A percentile compares a stretch with the other conserved stretches of the same genome.
Evolutionary conservation across 2,329 filamentous ascomycete species (phyloP).

Genomic region (Talaromyces sp.): DNA sequence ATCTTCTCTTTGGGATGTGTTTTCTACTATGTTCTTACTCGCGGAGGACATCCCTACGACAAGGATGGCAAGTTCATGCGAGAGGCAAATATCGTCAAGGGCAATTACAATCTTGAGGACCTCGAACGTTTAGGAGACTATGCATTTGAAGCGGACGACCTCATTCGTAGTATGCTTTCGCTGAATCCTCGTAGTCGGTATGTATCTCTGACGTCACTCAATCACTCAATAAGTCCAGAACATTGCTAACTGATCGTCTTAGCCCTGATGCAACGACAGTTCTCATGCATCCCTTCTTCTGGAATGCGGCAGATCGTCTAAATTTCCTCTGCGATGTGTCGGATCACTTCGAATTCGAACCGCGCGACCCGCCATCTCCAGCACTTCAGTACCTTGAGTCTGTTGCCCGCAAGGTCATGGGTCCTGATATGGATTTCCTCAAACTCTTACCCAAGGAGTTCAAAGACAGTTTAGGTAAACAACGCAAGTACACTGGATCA

Average conservation of each 20-base stretch:
- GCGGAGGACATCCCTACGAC: slow-evolving; percentile 88
- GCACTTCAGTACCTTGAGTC: slow-evolving; percentile 60
- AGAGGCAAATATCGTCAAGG: slow-evolving; percentile 95
- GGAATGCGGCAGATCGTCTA: slow-evolving; percentile 82
- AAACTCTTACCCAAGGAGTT: slow-evolving; percentile 73
- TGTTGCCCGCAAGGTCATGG: slow-evolving; percentile 43
- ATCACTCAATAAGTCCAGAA: not conserved
- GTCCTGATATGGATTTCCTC: slow-evolving; percentile 71
- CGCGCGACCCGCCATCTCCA: slow-evolving; percentile 72
- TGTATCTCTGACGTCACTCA: slow-evolving; percentile 21
- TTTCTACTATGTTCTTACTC: slow-evolving; percentile 98
- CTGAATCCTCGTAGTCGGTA: slow-evolving; percentile 60
- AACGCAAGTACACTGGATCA: slow-evolving; percentile 87
- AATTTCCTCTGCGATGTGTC: slow-evolving; percentile 94
- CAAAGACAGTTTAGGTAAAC: slow-evolving; percentile 84
- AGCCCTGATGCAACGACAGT: slow-evolving; percentile 72
- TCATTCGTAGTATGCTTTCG: slow-evolving; percentile 77
- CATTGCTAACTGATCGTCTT: slow-evolving; percentile 19
- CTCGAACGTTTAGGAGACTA: slow-evolving; percentile 77
- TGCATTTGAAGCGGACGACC: slow-evolving; percentile 78
- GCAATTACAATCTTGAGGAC: slow-evolving; percentile 67
- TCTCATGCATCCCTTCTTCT: slow-evolving; percentile 95
- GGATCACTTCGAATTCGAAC: slow-evolving; percentile 93
- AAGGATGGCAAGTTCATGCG: slow-evolving; percentile 92
- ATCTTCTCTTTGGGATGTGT: slow-evolving; percentile 96